Percentiles rank a stretch among this genome's conserved stretches.
These are phyloP conservation scores for Zarea fungicola DNA, from an alignment of 2,329 filamentous ascomycete species.

Conservation along the genomic window DNA sequence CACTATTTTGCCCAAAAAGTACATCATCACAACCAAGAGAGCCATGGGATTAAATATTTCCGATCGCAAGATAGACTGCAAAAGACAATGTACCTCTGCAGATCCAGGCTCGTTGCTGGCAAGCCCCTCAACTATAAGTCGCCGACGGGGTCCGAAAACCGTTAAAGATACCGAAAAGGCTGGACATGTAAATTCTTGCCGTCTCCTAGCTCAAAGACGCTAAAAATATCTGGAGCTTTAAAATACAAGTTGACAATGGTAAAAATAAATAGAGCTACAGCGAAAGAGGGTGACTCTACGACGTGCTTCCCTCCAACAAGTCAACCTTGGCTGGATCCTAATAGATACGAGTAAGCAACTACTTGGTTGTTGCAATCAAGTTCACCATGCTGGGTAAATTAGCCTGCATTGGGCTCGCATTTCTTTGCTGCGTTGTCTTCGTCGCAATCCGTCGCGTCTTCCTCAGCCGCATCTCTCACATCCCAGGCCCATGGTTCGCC, in stretches of 20 bases:
- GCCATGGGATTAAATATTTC: too few species aligned
- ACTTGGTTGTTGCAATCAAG: not conserved
- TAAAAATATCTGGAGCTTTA: not conserved
- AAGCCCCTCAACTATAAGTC: not conserved
- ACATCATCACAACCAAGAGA: not conserved
- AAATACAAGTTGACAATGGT: not conserved
- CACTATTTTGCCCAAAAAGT: not conserved
- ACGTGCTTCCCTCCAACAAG: not conserved
- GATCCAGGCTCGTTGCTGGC: not conserved
- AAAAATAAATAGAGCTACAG: not conserved
- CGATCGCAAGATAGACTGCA: not conserved
- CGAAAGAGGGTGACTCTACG: not conserved
- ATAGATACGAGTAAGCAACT: not conserved
- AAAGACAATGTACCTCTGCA: not conserved
- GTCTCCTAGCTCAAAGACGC: not conserved
- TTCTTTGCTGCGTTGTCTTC: not conserved
- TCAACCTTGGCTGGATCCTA: not conserved
- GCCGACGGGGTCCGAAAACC: not conserved
- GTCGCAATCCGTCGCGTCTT: not conserved
- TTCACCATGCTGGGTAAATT: not conserved
- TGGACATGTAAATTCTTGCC: not conserved
- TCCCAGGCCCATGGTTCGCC: not conserved
- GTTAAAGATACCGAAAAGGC: not conserved
- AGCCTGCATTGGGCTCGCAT: not conserved
- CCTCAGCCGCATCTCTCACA: not conserved